Base-by-base conservation (phyloP, 2,329 filamentous ascomycete genomes). In the Ceratocystis albifundus region DNA sequence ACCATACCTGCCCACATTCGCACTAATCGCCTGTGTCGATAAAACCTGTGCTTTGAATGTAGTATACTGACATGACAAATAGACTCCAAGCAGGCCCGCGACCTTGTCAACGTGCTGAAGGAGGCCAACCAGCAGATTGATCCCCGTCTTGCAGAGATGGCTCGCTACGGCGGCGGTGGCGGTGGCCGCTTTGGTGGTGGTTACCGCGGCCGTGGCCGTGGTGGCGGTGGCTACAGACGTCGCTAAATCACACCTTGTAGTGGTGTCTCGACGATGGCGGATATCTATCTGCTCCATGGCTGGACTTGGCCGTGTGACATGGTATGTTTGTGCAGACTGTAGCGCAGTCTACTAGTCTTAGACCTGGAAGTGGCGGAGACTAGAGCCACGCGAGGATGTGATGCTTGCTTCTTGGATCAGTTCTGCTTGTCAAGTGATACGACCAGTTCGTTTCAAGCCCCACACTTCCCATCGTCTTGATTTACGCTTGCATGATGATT, bases 71-170 rank as follows among this genome's bases (percentile, higher is more conserved):
- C 32, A 7, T 25, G n/a, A 15, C 15, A 10, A 30, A 2, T 65
- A 92, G 89, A 94, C 80, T 84, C 88, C 73, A 94, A 93, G 82
- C 89, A 94, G 85, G 93, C 94, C 79, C 93, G 94, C 83, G 94
- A 99, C 80, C 87, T 99, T 75, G 87, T 99, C 72, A 83, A 84
- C 72, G 90, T 99, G 73, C 88, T 99, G 72, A 87, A 87, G 74
- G 94, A 99, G 80, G 92, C 94, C 71, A 97, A 97, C 82, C 94
- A 99, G 81, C 88, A 95, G 78, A 92, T 99, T 77, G 94, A 97
- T 74, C 94, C 94, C 74, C 88, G 91, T 76, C 88, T 99, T 70
- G 86, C 87, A 70, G 94, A 99, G 82, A 97, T 99, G 94, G 87
- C 85, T 72, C 89, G 94, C 76, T 97, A 92, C 75, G 85, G 90